Evolutionary conservation across 2,329 filamentous ascomycete genomes (phyloP), one percentile per base, ranked within the genome.

Genomic region (Venturia pyrina): DNA sequence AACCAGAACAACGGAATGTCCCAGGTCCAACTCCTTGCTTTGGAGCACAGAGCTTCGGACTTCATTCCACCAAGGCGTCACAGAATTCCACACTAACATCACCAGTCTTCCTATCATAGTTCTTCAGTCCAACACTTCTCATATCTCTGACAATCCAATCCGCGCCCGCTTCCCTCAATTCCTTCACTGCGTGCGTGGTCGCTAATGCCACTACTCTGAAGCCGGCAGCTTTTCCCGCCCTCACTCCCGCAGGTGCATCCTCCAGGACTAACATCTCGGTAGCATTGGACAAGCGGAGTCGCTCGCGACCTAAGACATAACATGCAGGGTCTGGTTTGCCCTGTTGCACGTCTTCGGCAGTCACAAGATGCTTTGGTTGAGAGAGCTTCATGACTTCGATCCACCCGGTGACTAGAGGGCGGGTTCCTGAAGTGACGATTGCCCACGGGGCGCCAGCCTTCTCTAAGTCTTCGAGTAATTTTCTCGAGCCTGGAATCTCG

Each of bases 111-210:
- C 78, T 78, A 64, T 83, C 80, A 67, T 75, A 80, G 24, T 85
- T 78, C 71, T 79, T 78, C 65, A 96, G 78, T 70, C 78, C 85
- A 68, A 96, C 85, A 69, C 89, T 92, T 66, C 82, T 80, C 78
- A 96, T 81, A 77, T 97, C 91, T 75, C 82, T 81, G 66, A 96
- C 88, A 63, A 96, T 86, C 87, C 90, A 96, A 79, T 96, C 91
- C 57, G 93, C 91, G n/a, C 85, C 88, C 5, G 91, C 91, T 60
- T 83, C 85, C 68, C 82, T 78, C 62, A 96, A 82, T 78, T 93
- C 85, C 70, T 87, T 85, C 59, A 88, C 79, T 34, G 84, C 86
- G 78, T 96, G 93, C 72, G 90, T 96, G 65, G 92, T 96, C 65
- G 89, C 85, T 65, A 97, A 78, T n/a, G 87, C 93, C 59, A 96